Evolutionary conservation across 352 stramenopile genomes (phyloP).

Genomic region (Phytophthora idaei): DNA sequence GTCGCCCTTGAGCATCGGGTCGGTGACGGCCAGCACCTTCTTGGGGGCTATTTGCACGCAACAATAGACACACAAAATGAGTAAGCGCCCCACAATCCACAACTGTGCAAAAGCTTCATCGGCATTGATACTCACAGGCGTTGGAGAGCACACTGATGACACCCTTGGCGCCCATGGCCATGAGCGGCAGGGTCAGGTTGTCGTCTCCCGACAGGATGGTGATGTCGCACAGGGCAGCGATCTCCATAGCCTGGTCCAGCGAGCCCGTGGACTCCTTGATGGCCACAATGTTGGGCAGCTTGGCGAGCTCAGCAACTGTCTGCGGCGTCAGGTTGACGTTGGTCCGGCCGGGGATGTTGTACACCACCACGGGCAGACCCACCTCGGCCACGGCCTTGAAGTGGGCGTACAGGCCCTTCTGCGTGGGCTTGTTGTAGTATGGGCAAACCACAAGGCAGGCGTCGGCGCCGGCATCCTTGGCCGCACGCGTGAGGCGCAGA

Average conservation of each 20-base stretch:
- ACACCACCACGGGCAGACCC: constrained; percentile 94
- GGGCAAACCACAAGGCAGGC: constrained; percentile 96
- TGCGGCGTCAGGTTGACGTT: constrained; percentile 95
- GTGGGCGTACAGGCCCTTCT: constrained; percentile 95
- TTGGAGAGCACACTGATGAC: constrained; percentile 94
- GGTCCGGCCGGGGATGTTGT: constrained; percentile 98
- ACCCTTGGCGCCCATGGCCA: constrained; percentile 88
- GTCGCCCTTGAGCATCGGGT: constrained; percentile 80
- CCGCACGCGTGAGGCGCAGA: constrained; percentile 84
- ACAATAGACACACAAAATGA: constrained; percentile 2
- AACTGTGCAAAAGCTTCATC: background rate
- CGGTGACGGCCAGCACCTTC: constrained; percentile 86
- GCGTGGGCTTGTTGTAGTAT: constrained; percentile 99
- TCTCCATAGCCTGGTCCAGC: constrained; percentile 89
- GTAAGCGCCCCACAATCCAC: constrained; percentile 4
- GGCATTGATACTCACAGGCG: constrained; percentile 52
- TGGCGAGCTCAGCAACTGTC: constrained; percentile 92
- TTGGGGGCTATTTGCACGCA: constrained; percentile 59
- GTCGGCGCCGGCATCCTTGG: constrained; percentile 94
- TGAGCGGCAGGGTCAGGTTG: constrained; percentile 90
- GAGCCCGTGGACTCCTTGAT: constrained; percentile 98
- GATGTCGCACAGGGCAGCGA: constrained; percentile 89
- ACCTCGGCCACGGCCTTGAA: constrained; percentile 91
- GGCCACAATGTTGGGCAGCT: constrained; percentile 96
- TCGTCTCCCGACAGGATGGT: constrained; percentile 92